Evolutionary conservation across 257 asterid species (phyloP).

Genomic region (Nicotiana knightiana): DNA sequence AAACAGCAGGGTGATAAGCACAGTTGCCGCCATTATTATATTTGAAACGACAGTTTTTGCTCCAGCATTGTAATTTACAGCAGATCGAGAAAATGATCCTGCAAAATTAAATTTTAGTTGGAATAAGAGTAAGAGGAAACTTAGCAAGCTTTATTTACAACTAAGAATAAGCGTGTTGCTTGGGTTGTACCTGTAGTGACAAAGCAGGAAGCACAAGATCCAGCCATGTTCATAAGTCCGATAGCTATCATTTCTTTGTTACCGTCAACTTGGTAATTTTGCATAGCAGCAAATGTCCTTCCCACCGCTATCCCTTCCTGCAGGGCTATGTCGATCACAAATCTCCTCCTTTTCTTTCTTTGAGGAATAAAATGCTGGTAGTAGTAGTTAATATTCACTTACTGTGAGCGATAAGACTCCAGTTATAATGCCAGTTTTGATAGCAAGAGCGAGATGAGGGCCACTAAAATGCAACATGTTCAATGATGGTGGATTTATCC

Average conservation of each 20-base stretch:
- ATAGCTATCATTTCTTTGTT: slow-evolving; percentile 97
- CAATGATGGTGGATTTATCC: slow-evolving; percentile 78
- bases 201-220: slow-evolving; percentile 88
- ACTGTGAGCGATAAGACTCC: slow-evolving; percentile 89
- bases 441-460: slow-evolving; percentile 52
- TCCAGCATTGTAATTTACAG: slow-evolving; percentile 88
- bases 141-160: not conserved
- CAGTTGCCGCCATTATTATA: slow-evolving; percentile 71
- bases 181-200: slow-evolving; percentile 62
- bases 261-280: slow-evolving; percentile 93
- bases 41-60: slow-evolving; percentile 76
- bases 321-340: not conserved
- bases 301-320: slow-evolving; percentile 99
- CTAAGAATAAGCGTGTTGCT: not conserved
- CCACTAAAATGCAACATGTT: slow-evolving; percentile 65
- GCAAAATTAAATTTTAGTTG: not conserved
- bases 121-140: not conserved
- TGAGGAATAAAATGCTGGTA: not conserved
- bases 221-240: slow-evolving; percentile 93
- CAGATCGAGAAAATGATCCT: slow-evolving; percentile 97
- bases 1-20: slow-evolving; percentile 67
- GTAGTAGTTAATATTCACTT: slow-evolving; percentile 24
- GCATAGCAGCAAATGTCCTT: slow-evolving; percentile 72
- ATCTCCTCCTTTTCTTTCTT: not conserved
- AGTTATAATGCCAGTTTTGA: slow-evolving; percentile 71